Base-by-base conservation (phyloP, 345 rosid genomes). In the Mercurialis annua region DNA sequence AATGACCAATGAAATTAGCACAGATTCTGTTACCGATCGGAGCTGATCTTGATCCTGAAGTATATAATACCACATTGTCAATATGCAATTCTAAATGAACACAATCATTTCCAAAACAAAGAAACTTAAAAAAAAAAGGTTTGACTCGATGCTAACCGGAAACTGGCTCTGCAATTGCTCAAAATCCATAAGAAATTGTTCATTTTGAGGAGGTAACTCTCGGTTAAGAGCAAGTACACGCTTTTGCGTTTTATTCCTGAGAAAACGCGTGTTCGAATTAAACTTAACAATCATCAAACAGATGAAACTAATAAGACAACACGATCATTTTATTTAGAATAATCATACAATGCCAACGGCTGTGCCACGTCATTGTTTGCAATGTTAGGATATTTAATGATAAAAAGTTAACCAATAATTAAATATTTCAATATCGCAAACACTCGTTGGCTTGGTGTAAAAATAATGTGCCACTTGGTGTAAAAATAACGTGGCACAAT, bases 191-290 rank as follows among this genome's bases (percentile, higher is more conserved):
- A 88, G 79, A 81, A 94, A 94, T 71, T 91, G 98, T 69, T 91
- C 99, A 68, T 94, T 94, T 65, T 78, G 81, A 57, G 99, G 98
- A 44, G 98, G 98, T 23, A 91, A 81, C 66, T 89, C 98, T 80
- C 89, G 81, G 59, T 88, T 89, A 2, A 84, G 72, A 69, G 99
- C 95, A 46, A 83, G 85, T 29, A 94, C 88, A 56, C 97, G 98
- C 85, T 89, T 91, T 71, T 89, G 95, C 0, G 92, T 73, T 80
- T 86, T 91, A 83, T 89, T 91, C 81, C 99, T 94, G 81, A 34
- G 42, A 51, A 48, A 5, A 3, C 21, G 42, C 18, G 15, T 31
- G 14, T 64, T 55, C 17, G 55, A 2, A 18, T 62, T 27, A 62
- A 56, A 23, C 26, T 23, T 34, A 71, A 64, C 36, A 46, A 31